Base-by-base conservation (phyloP, 179 eudicot species). In the Camellia oleifera region DNA sequence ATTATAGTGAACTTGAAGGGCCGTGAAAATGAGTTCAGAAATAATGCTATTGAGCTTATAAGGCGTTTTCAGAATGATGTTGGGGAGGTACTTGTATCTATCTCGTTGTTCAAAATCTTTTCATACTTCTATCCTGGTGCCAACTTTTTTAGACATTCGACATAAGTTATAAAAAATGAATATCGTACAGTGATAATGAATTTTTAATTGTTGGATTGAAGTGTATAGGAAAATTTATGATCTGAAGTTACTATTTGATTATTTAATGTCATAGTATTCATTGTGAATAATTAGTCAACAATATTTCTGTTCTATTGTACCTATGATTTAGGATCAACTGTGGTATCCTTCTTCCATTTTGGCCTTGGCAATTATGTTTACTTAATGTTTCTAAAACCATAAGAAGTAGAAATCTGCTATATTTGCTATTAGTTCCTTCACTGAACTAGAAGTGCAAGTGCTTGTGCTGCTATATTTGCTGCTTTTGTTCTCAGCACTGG, bases 1-100 rank as follows among this genome's bases (percentile, higher is more conserved):
- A 84, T 94, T 80, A 86, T 91, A 18, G 97, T 96, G 82, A 91
- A 85, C 80, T 81, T 92, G 84, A 94, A 91, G 92, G 99, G 99
- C 62, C 98, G 94, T 82, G 92, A 89, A 85, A 90, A 86, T 66
- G 87, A 85, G 69, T 90, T 90, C 83, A 79, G 93, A 78, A 86
- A 87, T 52, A 90, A 88, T 73, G 98, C 97, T 6, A 87, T 92
- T 79, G 91, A 91, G 86, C 94, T 96, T 58, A 81, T 96, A 81
- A 86, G 82, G 80, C 87, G 91, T 84, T 89, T 96, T 73, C 97
- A 88, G 82, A 83, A 56, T 69, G 99, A 96, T 48, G 74, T 96
- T 80, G 99, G 98, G 61, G 98, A 96, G 99, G 99, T 95, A 89
- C 69, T 60, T 42, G 57, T 62, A 45, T 65, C 67, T 79, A 57